A percentile compares a stretch with the other conserved stretches of the same genome.
phyloP scores from a whole-genome alignment of 495 filamentous ascomycete species.

The Glarea lozoyensis region DNA sequence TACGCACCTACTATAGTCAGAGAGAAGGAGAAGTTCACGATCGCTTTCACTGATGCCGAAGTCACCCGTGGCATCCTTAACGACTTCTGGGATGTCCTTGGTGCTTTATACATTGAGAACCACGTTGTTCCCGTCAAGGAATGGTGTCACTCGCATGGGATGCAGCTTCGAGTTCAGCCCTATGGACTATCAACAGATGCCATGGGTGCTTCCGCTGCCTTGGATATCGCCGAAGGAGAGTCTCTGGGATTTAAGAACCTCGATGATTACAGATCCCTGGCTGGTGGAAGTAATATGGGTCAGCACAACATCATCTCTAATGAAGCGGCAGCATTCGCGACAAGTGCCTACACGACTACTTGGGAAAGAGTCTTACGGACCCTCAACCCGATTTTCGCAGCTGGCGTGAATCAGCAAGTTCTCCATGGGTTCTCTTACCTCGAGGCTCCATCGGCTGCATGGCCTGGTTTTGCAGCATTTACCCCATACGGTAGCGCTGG shows the following conservation, averaged over 20 bases:
- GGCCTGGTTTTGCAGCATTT: slow-evolving; percentile 9
- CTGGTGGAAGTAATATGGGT: slow-evolving; percentile 5
- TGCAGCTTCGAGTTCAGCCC: slow-evolving; percentile 5
- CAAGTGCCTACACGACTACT: background rate
- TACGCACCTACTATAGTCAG: background rate
- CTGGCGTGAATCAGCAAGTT: slow-evolving; percentile 7
- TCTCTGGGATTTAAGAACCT: slow-evolving; percentile 5
- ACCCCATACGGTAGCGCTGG: slow-evolving; percentile 1
- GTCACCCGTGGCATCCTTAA: slow-evolving; percentile 4
- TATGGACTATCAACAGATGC: slow-evolving; percentile 5
- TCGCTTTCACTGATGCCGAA: background rate
- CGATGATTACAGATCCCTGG: slow-evolving; percentile 3
- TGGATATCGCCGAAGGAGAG: slow-evolving; percentile 7
- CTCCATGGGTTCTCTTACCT: slow-evolving; percentile 7
- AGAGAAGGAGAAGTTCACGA: slow-evolving; percentile 6
- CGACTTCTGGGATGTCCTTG: slow-evolving; percentile 8
- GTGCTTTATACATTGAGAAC: slow-evolving; percentile 5
- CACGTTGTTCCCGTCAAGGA: slow-evolving; percentile 1
- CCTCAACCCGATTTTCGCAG: slow-evolving; percentile 6
- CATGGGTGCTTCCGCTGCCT: background rate
- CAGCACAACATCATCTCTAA: slow-evolving; percentile 2
- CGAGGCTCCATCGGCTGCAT: background rate
- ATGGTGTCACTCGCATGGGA: background rate
- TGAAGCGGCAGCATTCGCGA: slow-evolving; percentile 5
- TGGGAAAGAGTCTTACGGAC: slow-evolving; percentile 5